A percentile compares a stretch with the other conserved stretches of the same genome.
phyloP scores from a whole-genome alignment of 306 rosid species.

The Lagenaria siceraria region DNA sequence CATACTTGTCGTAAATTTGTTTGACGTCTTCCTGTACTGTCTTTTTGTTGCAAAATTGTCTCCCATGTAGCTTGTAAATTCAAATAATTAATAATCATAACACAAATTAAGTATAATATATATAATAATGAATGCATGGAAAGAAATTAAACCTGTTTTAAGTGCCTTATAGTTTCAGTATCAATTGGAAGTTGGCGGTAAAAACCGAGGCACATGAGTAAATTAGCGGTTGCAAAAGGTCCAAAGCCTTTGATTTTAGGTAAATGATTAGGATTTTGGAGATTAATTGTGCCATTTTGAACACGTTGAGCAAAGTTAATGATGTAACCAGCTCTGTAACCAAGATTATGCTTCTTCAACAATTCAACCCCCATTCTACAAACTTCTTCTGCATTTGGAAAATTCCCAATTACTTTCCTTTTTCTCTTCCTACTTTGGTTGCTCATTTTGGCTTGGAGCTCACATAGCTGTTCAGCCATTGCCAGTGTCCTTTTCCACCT shows the following conservation, averaged over 20 bases:
- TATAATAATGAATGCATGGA: too few species aligned
- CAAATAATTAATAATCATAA: background rate
- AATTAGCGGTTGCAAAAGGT: conserved; percentile 10
- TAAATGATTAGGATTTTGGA: background rate
- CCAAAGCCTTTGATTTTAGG: conserved; percentile 20
- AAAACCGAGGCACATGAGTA: conserved; percentile 18
- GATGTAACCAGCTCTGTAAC: conserved; percentile 13
- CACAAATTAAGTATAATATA: too few species aligned
- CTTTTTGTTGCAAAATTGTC: background rate
- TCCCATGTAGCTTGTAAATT: conserved; percentile 11
- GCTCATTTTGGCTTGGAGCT: background rate
- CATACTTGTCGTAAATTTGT: conserved; percentile 13
- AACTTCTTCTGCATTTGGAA: conserved; percentile 17
- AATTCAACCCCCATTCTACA: background rate
- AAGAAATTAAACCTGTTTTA: conserved; percentile 8
- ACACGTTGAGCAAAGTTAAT: conserved; percentile 8
- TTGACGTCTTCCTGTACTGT: background rate
- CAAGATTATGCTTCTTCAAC: background rate
- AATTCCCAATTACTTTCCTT: background rate
- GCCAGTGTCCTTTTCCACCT: conserved; percentile 19
- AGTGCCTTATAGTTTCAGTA: conserved; percentile 21
- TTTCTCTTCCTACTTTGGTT: background rate
- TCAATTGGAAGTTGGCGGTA: conserved; percentile 19
- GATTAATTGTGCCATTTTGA: background rate
- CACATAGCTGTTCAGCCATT: conserved; percentile 16